Conservation (phyloP, 768 basidiomycete species). For the Vishniacozyma victoriae region DNA sequence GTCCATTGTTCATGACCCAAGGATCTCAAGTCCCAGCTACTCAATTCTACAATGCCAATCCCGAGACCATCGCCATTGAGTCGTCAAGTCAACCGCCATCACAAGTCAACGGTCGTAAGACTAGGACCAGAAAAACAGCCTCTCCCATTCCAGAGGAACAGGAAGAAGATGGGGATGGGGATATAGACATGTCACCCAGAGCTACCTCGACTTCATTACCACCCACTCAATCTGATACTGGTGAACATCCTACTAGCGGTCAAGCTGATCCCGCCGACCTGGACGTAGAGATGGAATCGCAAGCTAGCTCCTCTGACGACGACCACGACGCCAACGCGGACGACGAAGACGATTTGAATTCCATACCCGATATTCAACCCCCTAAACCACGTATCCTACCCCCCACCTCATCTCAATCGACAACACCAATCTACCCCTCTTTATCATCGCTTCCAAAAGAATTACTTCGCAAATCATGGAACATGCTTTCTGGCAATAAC, state of each 20-base stretch:
- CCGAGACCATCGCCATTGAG: not conserved
- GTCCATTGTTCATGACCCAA: slow-evolving; percentile 17
- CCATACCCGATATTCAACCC: too few relatives aligned
- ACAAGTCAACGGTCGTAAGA: not conserved
- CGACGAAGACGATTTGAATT: too few relatives aligned
- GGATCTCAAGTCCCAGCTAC: slow-evolving; percentile 15
- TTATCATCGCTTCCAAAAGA: not conserved
- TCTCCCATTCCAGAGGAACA: not conserved
- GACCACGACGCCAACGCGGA: too few relatives aligned
- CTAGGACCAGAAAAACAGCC: not conserved
- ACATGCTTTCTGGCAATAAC: not conserved
- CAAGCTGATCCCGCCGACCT: not conserved
- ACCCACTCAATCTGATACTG: not conserved
- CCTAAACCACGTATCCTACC: too few relatives aligned
- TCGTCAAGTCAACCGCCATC: slow-evolving; percentile 2
- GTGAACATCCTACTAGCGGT: not conserved
- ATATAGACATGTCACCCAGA: too few relatives aligned
- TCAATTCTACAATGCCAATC: slow-evolving; percentile 7
- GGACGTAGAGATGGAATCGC: too few relatives aligned
- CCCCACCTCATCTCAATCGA: too few relatives aligned
- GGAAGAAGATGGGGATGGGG: too few relatives aligned
- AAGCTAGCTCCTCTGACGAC: too few relatives aligned
- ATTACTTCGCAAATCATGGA: not conserved
- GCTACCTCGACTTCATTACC: not conserved
- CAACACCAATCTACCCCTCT: not conserved